Evolutionary conservation across 1,139 yeast genomes (phyloP), one percentile per base, ranked within the genome.

Genomic region (Taiozyma onychis): DNA sequence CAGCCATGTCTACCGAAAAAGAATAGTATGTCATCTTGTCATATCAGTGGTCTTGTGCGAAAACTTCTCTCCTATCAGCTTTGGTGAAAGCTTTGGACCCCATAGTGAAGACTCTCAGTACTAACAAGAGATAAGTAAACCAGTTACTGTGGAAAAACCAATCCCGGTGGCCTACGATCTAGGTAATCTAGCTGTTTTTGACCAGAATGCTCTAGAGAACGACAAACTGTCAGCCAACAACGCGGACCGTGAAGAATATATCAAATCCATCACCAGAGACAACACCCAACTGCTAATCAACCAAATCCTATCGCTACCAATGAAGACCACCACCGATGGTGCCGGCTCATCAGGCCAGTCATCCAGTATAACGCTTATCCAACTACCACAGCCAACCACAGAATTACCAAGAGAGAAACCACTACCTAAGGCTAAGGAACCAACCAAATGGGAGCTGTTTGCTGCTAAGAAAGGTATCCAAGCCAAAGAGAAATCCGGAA

Each of bases 361-460:
- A 64, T 78, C 93, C 14, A 78, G 88, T 51, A 83, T 91, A 80
- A 85, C 97, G 6, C 77, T 93, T 57, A 81, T 93, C 51, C 84
- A 80, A 62, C 76, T 93, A 53, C 99, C 99, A 24, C 93, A 83
- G 49, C 96, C 97, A 24, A 71, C 78, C 30, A 86, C 96, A 27
- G 77, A 73, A 52, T 76, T 93, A 58, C 99, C 99, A 50, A 81
- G 99, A 75, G 99, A 93, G 70, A 93, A 93, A 73, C 84, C 97
- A 39, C 72, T 95, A 61, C 99, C 99, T 51, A 90, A 90, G 72
- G 83, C 88, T 52, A 93, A 88, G 74, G 85, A 95, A 48, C 86
- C 84, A 57, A 91, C 99, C 59, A 90, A 85, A 72, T 95, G 99
- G 99, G 97, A 95, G 73, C 79, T 80, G 66, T 95, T 95, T 74